Base-by-base conservation (phyloP, 106 monocot species). In the Gastrodia elata region DNA sequence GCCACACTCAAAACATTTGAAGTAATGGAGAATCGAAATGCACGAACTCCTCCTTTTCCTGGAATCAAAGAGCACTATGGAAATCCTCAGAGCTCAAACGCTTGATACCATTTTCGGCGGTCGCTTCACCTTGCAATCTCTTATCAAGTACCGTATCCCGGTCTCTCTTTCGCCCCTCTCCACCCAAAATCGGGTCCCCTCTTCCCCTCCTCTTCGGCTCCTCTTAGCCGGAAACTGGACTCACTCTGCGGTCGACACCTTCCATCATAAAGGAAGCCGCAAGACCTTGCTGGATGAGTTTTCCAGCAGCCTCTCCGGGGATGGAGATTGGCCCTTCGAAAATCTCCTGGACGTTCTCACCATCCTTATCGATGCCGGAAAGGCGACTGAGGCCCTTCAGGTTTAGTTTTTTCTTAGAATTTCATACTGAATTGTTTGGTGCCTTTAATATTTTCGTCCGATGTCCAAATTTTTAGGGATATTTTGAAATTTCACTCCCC, bases 281-380 rank as follows among this genome's bases (percentile, higher is more conserved):
- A 75, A 46, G 56, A 35, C 27, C 11, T 39, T 90, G 2, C 46
- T 87, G 3, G 5, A 55, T 0, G 73, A 83, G 69, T 70, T 90
- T 20, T 85, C 89, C 38, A 43, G 20, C 13, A 68, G 71, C 43
- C 77, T 89, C 8, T 37, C 74, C 0, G 65, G 79, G n/a, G 79
- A 85, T 55, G 83, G 82, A 7, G 87, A 91, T 57, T 86, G 88
- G 88, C 49, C 43, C 64, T 69, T 26, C 13, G 82, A 80, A 8
- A 76, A 79, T 68, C 70, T 88, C 61, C 88, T 84, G 88, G 64
- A 74, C 11, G 86, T 64, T 37, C 73, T 84, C 37, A 73, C 70
- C 34, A 75, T 84, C 71, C 83, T 92, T 27, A 35, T 68, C 5
- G 78, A 83, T 22, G 16, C n/a, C 4, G 79, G 58, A 2, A 48